These are phyloP conservation scores for Phytophthora sp. DNA, from an alignment of 352 stramenopile species.

Conservation along the genomic window DNA sequence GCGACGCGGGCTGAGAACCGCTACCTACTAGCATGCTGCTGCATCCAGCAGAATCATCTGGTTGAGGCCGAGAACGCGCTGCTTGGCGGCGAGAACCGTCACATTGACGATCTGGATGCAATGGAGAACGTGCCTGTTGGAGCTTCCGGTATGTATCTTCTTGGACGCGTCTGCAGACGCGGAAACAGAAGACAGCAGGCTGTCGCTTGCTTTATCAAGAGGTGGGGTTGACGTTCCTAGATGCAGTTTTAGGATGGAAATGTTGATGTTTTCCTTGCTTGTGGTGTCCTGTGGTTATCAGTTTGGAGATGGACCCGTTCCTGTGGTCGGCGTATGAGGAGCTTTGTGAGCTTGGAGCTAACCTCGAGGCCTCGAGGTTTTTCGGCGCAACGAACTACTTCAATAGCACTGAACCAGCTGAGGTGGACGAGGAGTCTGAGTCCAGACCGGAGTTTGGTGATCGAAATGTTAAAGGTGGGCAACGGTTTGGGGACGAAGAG, in stretches of 20 bases:
- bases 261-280: conserved; percentile 5
- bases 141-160: conserved; percentile 92
- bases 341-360: conserved; percentile 92
- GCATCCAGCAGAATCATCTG: conserved; percentile 70
- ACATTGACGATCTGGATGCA: conserved; percentile 29
- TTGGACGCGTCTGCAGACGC: conserved; percentile 91
- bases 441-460: conserved; percentile 17
- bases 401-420: conserved; percentile 23
- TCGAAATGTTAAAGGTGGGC: background rate
- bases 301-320: conserved; percentile 90
- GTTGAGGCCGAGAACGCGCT: conserved; percentile 93
- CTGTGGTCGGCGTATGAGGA: conserved; percentile 94
- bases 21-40: conserved; percentile 75
- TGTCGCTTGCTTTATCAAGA: conserved; percentile 90
- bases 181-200: conserved; percentile 91
- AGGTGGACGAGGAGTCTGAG: conserved; percentile 9
- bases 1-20: conserved; percentile 56
- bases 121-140: conserved; percentile 63
- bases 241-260: background rate
- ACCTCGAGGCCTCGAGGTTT: conserved; percentile 67
- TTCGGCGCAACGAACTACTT: conserved; percentile 64
- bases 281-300: conserved; percentile 36
- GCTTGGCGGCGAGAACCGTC: conserved; percentile 49
- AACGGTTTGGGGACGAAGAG: conserved; percentile 16
- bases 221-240: conserved; percentile 40